These are phyloP conservation scores for Beauveria medogensis DNA, from an alignment of 2,329 filamentous ascomycete genomes.

Conservation along the genomic window DNA sequence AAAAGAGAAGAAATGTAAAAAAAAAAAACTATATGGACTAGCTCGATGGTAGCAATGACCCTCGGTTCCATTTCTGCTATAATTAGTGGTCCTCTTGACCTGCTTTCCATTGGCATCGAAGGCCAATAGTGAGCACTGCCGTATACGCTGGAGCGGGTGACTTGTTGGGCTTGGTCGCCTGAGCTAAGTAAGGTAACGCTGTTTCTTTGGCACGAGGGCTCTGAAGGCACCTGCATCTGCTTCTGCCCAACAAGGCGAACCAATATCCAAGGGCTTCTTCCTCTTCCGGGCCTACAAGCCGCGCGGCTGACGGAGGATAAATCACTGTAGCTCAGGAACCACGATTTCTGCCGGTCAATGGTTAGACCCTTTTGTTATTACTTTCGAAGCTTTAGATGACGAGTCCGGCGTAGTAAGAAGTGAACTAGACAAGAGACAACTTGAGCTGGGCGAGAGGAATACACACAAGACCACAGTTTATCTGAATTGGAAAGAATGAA, in stretches of 20 bases:
- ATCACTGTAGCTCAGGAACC: neutral
- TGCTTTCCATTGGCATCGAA: neutral
- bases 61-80: neutral
- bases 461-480: neutral
- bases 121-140: neutral
- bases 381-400: neutral
- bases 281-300: neutral
- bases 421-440: neutral
- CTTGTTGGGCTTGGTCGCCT: too few species aligned
- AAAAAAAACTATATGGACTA: too few species aligned
- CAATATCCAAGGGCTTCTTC: neutral
- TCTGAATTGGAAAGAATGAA: neutral
- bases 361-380: neutral
- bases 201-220: neutral
- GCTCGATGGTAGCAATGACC: neutral
- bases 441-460: neutral
- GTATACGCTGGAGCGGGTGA: too few species aligned
- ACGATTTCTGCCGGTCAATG: too few species aligned
- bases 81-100: neutral
- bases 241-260: neutral
- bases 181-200: too few species aligned
- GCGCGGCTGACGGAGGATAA: neutral
- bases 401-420: too few species aligned
- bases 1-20: neutral
- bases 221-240: neutral